Conservation (phyloP, 2,329 filamentous ascomycete species). For the Drechmeria coniospora region DNA sequence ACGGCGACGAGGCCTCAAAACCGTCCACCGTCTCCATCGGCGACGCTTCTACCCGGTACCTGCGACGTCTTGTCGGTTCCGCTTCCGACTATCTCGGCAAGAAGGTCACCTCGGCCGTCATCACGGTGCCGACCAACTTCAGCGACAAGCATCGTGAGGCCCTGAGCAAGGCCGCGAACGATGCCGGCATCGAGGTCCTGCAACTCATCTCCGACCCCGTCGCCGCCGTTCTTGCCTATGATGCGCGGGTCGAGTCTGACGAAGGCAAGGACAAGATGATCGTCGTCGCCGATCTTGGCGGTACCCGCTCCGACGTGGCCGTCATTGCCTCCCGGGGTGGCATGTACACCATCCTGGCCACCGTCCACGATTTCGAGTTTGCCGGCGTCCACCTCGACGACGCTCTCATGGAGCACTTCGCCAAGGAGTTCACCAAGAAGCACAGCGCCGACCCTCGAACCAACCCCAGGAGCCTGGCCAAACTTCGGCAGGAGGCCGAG, state of each 20-base stretch:
- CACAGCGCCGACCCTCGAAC: slow-evolving; percentile 76
- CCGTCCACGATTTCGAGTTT: slow-evolving; percentile 89
- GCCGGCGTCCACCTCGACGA: slow-evolving; percentile 76
- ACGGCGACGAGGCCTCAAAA: slow-evolving; percentile 46
- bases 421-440: slow-evolving; percentile 98
- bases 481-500: slow-evolving; percentile 85
- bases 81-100: slow-evolving; percentile 89
- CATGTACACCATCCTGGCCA: slow-evolving; percentile 91
- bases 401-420: slow-evolving; percentile 86
- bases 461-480: slow-evolving; percentile 70
- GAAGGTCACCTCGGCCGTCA: slow-evolving; percentile 83
- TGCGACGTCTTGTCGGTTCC: slow-evolving; percentile 65
- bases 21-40: slow-evolving; percentile 64
- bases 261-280: slow-evolving; percentile 71
- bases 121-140: slow-evolving; percentile 91
- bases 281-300: slow-evolving; percentile 84
- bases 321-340: slow-evolving; percentile 84
- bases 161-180: slow-evolving; percentile 60
- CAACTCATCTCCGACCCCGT: slow-evolving; percentile 89
- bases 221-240: slow-evolving; percentile 78
- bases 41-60: slow-evolving; percentile 71
- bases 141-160: slow-evolving; percentile 72
- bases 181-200: slow-evolving; percentile 72
- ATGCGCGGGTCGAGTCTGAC: slow-evolving; percentile 59
- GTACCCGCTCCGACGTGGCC: slow-evolving; percentile 80